Evolutionary conservation across 139 green algal genomes (phyloP).

Genomic region (Ettlia oleoabundans): DNA sequence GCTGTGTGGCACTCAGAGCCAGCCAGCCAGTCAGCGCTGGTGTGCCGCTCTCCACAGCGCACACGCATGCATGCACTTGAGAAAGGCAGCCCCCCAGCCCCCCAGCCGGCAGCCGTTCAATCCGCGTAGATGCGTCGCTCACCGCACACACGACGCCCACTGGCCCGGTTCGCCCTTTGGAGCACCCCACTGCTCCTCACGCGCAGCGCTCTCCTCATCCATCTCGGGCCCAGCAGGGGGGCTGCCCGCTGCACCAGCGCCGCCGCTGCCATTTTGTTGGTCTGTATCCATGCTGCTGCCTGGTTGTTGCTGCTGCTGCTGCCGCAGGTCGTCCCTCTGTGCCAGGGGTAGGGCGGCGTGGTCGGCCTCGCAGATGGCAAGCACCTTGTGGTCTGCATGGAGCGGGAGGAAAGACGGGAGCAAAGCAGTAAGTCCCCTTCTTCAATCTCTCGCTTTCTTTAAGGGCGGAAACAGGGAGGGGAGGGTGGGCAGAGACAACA

Average conservation of each 20-base stretch:
- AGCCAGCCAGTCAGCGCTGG: no score
- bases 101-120: background rate
- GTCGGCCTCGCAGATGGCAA: slow-evolving; percentile 83
- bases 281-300: slow-evolving; percentile 46
- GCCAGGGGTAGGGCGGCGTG: slow-evolving; percentile 72
- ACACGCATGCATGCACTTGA: no score
- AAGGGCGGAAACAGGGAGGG: background rate
- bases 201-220: slow-evolving; percentile 71
- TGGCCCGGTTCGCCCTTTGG: slow-evolving; percentile 71
- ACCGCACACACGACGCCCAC: slow-evolving; percentile 90
- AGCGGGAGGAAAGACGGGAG: background rate
- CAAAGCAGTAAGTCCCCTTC: background rate
- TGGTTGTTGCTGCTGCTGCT: no score
- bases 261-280: slow-evolving; percentile 9
- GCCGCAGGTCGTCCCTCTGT: slow-evolving; percentile 67
- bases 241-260: no score
- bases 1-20: no score
- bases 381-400: slow-evolving; percentile 29
- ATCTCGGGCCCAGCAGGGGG: slow-evolving; percentile 77
- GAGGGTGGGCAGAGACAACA: no score
- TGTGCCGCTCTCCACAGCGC: no score
- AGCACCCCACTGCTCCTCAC: slow-evolving; percentile 83
- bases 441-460: background rate
- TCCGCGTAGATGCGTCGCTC: background rate
- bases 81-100: no score